Evolutionary conservation across 495 filamentous ascomycete species (phyloP).

Genomic region (Penicillium ochrochloron): DNA sequence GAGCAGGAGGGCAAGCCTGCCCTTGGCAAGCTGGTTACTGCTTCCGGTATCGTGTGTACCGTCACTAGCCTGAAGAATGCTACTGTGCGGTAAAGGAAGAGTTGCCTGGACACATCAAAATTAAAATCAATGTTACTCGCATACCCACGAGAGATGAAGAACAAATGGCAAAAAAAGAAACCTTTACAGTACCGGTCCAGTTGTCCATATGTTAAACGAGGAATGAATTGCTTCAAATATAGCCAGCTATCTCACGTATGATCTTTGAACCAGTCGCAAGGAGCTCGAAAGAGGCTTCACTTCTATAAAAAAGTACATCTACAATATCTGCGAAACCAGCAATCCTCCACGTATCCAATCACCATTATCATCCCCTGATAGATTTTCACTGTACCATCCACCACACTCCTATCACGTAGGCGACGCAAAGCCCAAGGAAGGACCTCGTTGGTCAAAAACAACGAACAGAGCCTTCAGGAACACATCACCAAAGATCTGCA

Average conservation of each 20-base stretch:
- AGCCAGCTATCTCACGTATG: neutral
- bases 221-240: slow-evolving; percentile 10
- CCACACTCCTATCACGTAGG: slow-evolving; percentile 19
- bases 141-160: slow-evolving; percentile 41
- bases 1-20: slow-evolving; percentile 65
- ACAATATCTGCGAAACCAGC: slow-evolving; percentile 8
- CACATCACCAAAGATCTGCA: slow-evolving; percentile 80
- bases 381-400: neutral
- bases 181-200: neutral
- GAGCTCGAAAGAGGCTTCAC: neutral
- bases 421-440: slow-evolving; percentile 46
- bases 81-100: slow-evolving; percentile 59
- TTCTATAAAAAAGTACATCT: slow-evolving; percentile 10
- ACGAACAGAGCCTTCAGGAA: slow-evolving; percentile 82
- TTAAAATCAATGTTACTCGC: slow-evolving; percentile 25
- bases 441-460: slow-evolving; percentile 67
- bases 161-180: slow-evolving; percentile 21
- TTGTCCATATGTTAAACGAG: slow-evolving; percentile 7
- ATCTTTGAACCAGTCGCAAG: neutral
- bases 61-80: slow-evolving; percentile 75
- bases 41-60: slow-evolving; percentile 72
- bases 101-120: slow-evolving; percentile 21
- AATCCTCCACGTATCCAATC: neutral
- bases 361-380: slow-evolving; percentile 3
- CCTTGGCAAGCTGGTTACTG: slow-evolving; percentile 70